A percentile compares a stretch with the other conserved stretches of the same genome.
Conservation (phyloP, 805 yeast species). For the Jamesozyma rosinii region DNA sequence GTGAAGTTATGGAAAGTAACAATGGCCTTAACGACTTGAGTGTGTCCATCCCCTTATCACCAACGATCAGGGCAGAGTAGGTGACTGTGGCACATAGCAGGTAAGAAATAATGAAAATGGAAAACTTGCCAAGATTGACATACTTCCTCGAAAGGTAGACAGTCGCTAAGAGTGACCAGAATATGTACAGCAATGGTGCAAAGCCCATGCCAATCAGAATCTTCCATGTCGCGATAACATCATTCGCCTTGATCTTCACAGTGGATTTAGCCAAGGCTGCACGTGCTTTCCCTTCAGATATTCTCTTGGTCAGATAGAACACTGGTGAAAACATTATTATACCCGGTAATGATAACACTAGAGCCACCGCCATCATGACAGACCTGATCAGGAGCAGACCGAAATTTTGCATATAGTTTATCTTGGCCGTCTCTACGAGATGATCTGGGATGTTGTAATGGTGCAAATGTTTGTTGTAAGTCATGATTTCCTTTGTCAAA, state of each 20-base stretch:
- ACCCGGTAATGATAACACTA: conserved; percentile 78
- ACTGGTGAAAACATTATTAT: conserved; percentile 79
- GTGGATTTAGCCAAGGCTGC: conserved; percentile 78
- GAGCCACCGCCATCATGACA: conserved; percentile 45
- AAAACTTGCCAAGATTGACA: conserved; percentile 22
- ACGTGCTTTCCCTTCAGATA: conserved; percentile 63
- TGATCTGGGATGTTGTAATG: conserved; percentile 54
- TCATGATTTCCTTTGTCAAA: conserved; percentile 53
- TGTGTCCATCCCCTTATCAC: conserved; percentile 88
- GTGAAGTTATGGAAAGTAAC: conserved; percentile 53
- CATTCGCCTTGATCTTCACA: conserved; percentile 85
- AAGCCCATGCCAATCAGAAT: conserved; percentile 78
- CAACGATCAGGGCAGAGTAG: conserved; percentile 82
- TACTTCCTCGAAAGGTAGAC: conserved; percentile 21
- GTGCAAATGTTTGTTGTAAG: conserved; percentile 63
- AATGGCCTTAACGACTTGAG: conserved; percentile 77
- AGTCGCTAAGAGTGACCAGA: conserved; percentile 61
- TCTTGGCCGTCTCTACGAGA: conserved; percentile 43
- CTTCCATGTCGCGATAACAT: conserved; percentile 97
- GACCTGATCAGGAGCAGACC: conserved; percentile 50
- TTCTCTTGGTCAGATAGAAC: conserved; percentile 63
- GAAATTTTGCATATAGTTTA: conserved; percentile 41
- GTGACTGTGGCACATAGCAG: conserved; percentile 64
- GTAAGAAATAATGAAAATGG: conserved; percentile 46
- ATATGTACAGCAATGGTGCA: conserved; percentile 76